Percentiles rank a stretch among this genome's conserved stretches.
Evolutionary conservation across 2,329 filamentous ascomycete species (phyloP).

Genomic region (Calonectria montana): DNA sequence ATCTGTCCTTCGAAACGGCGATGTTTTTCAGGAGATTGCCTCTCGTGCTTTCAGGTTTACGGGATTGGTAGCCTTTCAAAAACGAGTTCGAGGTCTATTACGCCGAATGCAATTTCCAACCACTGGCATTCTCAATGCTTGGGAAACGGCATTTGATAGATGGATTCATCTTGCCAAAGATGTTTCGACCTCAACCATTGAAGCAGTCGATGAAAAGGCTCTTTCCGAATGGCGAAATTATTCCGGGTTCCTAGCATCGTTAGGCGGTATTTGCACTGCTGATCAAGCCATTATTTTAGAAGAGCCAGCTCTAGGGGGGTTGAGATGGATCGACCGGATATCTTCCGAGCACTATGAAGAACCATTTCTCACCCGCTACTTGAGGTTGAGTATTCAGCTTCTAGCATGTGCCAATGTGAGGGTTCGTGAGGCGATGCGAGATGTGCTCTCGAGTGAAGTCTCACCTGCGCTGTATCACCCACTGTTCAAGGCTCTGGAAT

Average conservation of each 20-base stretch:
- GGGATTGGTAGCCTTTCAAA: slow-evolving; percentile 77
- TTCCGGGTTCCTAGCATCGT: slow-evolving; percentile 74
- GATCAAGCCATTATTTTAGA: slow-evolving; percentile 68
- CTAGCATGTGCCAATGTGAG: slow-evolving; percentile 72
- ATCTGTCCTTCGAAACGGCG: slow-evolving; percentile 69
- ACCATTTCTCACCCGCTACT: slow-evolving; percentile 68
- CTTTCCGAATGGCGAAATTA: slow-evolving; percentile 76
- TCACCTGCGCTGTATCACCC: slow-evolving; percentile 71
- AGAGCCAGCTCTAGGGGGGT: slow-evolving; percentile 65
- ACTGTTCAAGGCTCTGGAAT: slow-evolving; percentile 73
- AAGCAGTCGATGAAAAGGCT: slow-evolving; percentile 65
- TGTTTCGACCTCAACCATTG: slow-evolving; percentile 64
- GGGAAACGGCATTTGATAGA: slow-evolving; percentile 73
- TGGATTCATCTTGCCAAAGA: slow-evolving; percentile 75
- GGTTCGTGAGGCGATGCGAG: slow-evolving; percentile 74
- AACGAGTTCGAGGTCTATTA: slow-evolving; percentile 69
- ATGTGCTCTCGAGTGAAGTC: slow-evolving; percentile 74
- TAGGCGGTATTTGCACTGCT: slow-evolving; percentile 74
- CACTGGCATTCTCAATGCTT: slow-evolving; percentile 74
- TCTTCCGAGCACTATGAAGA: slow-evolving; percentile 71
- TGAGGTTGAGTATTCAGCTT: slow-evolving; percentile 73
- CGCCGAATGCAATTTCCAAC: slow-evolving; percentile 72
- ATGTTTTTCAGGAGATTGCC: slow-evolving; percentile 71
- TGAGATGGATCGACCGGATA: slow-evolving; percentile 74
- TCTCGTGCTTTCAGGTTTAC: slow-evolving; percentile 75